phyloP scores from a whole-genome alignment of 345 rosid species.

The Eucalyptus cloeziana region DNA sequence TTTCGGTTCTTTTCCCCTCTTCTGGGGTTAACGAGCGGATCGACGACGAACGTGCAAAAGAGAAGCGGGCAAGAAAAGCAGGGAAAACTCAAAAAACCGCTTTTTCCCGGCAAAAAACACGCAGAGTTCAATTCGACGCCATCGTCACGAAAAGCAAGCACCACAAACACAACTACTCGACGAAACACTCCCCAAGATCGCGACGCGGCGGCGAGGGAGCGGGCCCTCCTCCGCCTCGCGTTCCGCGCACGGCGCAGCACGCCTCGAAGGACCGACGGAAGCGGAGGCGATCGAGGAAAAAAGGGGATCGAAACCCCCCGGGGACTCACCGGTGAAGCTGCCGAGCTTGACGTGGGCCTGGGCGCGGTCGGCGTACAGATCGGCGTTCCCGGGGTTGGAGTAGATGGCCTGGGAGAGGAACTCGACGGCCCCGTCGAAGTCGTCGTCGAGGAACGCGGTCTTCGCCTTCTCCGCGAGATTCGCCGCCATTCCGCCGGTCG shows the following conservation, averaged over 20 bases:
- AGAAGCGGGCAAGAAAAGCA: background rate
- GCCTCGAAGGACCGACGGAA: background rate
- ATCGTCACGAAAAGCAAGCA: background rate
- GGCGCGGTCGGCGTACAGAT: slow-evolving; percentile 60
- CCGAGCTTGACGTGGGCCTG: slow-evolving; percentile 59
- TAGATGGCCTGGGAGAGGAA: slow-evolving; percentile 53
- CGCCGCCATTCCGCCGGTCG: background rate
- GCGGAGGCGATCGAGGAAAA: background rate
- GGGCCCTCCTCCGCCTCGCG: background rate
- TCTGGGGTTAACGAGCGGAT: background rate
- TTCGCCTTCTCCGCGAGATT: slow-evolving; percentile 29
- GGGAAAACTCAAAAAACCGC: background rate
- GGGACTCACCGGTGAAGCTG: slow-evolving; percentile 29
- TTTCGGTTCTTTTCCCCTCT: background rate
- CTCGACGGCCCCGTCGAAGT: slow-evolving; percentile 40
- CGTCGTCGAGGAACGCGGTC: slow-evolving; percentile 60
- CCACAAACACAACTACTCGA: background rate
- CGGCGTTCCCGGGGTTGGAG: slow-evolving; percentile 32
- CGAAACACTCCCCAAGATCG: background rate
- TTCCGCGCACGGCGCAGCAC: background rate
- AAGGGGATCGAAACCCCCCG: background rate
- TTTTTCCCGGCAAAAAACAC: background rate
- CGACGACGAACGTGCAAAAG: background rate
- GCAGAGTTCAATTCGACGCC: background rate
- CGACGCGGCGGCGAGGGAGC: background rate